Base-by-base conservation (phyloP, 2,329 filamentous ascomycete genomes). In the Neocatenulostroma microsporum region DNA sequence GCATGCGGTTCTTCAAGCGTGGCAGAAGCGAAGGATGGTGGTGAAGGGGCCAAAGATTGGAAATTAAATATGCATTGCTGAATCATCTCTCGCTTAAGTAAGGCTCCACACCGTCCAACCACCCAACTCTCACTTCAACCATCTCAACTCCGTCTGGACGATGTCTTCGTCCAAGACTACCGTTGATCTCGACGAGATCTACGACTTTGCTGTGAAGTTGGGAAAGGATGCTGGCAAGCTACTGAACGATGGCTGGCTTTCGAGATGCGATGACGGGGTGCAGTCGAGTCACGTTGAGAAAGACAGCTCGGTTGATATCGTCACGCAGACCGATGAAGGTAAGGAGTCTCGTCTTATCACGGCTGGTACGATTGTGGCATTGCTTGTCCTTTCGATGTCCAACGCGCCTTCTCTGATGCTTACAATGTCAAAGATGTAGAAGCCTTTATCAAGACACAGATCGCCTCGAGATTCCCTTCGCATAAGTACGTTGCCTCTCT, bases 251-350 rank as follows among this genome's bases (percentile, higher is more conserved):
- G 77, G 74, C 10, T 74, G 79, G n/a, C 67, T 72, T 45, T 56
- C 68, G 44, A 69, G 78, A 21, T 73, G 72, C 48, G 62, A 60
- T 8, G 64, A 61, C 24, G 45, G 40, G 54, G 34, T 48, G 11
- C 43, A 55, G 25, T 60, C 69, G 41, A 50, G 51, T 2, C 68
- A 72, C 37, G 62, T 68, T 6, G 80, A 86, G 60, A 88, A 88
- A 57, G 78, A 83, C 47, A 85, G 75, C 54, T n/a, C n/a, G n/a
- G 82, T 87, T 9, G 83, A 87, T 56, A 74, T 87, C 44, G 82
- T 87, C 14, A 87, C 82, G 8, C 75, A 85, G 61, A 82, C 80
- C 1, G 82, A 87, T 54, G 73, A 82, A 61, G 78, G 80, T 82
- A 60, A 46, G 61, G 49, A 13, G 9, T 21, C 13, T 20, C 20